Percentiles rank a stretch among this genome's conserved stretches.
phyloP scores from a whole-genome alignment of 306 rosid genomes.

The apple (Malus domestica) region DNA sequence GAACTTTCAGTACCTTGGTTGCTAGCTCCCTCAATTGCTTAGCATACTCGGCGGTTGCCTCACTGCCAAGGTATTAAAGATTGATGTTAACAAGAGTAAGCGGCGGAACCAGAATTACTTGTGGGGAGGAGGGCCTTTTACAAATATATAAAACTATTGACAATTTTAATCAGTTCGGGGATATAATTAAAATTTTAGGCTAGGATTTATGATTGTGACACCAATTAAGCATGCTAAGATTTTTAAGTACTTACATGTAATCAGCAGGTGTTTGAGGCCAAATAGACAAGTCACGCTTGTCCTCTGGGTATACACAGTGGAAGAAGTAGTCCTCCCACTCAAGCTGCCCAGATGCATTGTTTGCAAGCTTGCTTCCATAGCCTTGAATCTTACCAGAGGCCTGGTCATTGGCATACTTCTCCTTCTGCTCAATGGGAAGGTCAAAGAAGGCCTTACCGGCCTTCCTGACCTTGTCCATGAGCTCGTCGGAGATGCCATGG shows the following conservation, averaged over 20 bases:
- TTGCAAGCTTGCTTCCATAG: constrained; percentile 87
- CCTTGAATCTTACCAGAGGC: constrained; percentile 57
- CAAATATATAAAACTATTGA: background rate
- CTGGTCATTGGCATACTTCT: constrained; percentile 70
- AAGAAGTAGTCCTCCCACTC: constrained; percentile 92
- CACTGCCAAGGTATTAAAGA: constrained; percentile 23
- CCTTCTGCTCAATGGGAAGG: constrained; percentile 58
- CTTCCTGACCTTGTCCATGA: constrained; percentile 29
- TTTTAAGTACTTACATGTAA: constrained; percentile 36
- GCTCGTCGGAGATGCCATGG: constrained; percentile 64
- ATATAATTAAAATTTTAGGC: background rate
- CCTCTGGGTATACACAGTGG: constrained; percentile 57
- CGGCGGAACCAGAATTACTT: too few species aligned
- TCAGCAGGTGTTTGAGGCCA: constrained; percentile 69
- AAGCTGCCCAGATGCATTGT: constrained; percentile 61
- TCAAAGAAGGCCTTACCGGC: constrained; percentile 54
- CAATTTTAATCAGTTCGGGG: background rate
- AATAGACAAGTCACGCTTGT: constrained; percentile 52
- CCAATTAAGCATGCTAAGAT: background rate
- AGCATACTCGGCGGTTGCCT: constrained; percentile 59
- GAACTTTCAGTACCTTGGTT: constrained; percentile 32
- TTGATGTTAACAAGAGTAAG: background rate
- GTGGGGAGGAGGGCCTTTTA: too few species aligned
- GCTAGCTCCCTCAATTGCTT: constrained; percentile 52
- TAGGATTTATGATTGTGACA: too few species aligned